Conservation (phyloP, 2,329 filamentous ascomycete species). For the Fusarium kyushuense region DNA sequence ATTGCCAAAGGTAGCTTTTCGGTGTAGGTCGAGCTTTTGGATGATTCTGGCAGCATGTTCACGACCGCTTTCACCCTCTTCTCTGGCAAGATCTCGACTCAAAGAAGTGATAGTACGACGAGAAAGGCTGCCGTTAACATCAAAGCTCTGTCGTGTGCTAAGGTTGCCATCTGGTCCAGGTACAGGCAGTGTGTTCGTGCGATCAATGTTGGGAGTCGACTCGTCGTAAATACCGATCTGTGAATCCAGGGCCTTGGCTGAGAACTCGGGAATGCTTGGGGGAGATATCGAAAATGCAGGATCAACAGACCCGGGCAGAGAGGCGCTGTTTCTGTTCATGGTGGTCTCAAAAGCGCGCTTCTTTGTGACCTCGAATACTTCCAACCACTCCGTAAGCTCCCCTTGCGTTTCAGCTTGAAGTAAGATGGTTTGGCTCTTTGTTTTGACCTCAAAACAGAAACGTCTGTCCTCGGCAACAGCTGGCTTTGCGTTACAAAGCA, state of each 20-base stretch:
- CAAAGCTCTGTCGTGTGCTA: conserved; percentile 76
- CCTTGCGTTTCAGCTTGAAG: conserved; percentile 93
- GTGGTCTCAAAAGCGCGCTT: conserved; percentile 86
- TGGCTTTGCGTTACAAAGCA: conserved; percentile 92
- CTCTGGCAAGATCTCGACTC: conserved; percentile 62
- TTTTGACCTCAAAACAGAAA: conserved; percentile 99
- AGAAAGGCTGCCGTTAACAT: conserved; percentile 66
- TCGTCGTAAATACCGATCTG: conserved; percentile 69
- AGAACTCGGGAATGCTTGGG: conserved; percentile 89
- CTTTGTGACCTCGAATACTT: conserved; percentile 93
- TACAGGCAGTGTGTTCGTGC: conserved; percentile 72
- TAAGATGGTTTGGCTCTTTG: conserved; percentile 89
- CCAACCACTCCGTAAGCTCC: conserved; percentile 94
- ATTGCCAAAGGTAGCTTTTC: conserved; percentile 74
- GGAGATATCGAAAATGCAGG: conserved; percentile 94
- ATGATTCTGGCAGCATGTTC: conserved; percentile 91
- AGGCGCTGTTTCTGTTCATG: conserved; percentile 63
- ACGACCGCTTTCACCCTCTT: conserved; percentile 79
- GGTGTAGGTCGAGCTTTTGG: conserved; percentile 89
- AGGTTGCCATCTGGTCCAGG: conserved; percentile 68
- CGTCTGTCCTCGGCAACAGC: conserved; percentile 92
- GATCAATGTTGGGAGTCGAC: conserved; percentile 61
- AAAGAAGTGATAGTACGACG: conserved; percentile 69
- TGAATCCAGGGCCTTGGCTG: conserved; percentile 79
- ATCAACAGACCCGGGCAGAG: conserved; percentile 65